Evolutionary conservation across 2,329 filamentous ascomycete species (phyloP).

Genomic region (Neonectria neomacrospora): DNA sequence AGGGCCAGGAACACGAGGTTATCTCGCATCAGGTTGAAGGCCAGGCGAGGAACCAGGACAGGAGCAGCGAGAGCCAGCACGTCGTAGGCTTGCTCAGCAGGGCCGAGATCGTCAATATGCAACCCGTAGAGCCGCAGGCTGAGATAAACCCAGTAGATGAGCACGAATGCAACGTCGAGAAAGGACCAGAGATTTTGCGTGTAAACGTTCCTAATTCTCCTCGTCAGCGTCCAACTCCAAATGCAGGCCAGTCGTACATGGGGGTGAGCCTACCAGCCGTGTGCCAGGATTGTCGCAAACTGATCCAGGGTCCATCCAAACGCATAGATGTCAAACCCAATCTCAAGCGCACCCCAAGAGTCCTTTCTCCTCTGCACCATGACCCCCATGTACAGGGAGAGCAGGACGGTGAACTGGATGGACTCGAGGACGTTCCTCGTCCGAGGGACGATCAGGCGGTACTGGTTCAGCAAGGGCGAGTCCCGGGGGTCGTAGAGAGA

Average conservation of each 20-base stretch:
- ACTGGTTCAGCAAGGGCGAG: slow-evolving; percentile 83
- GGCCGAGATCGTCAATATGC: slow-evolving; percentile 57
- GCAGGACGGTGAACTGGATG: slow-evolving; percentile 76
- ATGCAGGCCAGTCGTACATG: background rate
- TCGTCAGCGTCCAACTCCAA: slow-evolving; percentile 4
- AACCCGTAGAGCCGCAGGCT: slow-evolving; percentile 74
- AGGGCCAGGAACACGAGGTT: slow-evolving; percentile 86
- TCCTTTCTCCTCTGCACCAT: slow-evolving; percentile 76
- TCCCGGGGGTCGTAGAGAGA: slow-evolving; percentile 81
- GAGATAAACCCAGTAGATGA: slow-evolving; percentile 77
- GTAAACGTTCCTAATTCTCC: slow-evolving; percentile 73
- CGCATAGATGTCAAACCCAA: slow-evolving; percentile 77
- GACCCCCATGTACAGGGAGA: slow-evolving; percentile 75
- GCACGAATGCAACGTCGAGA: slow-evolving; percentile 81
- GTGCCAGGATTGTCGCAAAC: slow-evolving; percentile 79
- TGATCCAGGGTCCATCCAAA: slow-evolving; percentile 84
- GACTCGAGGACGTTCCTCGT: slow-evolving; percentile 81
- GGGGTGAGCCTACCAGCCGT: slow-evolving; percentile 65
- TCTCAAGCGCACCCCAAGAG: slow-evolving; percentile 67
- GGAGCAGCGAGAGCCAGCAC: slow-evolving; percentile 83
- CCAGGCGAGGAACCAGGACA: slow-evolving; percentile 79
- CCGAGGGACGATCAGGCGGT: slow-evolving; percentile 83
- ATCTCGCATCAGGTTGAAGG: slow-evolving; percentile 85
- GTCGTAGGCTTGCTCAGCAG: slow-evolving; percentile 76
- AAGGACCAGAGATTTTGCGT: slow-evolving; percentile 92